A percentile compares a stretch with the other conserved stretches of the same genome.
These are phyloP conservation scores for Plenodomus tracheiphilus DNA, from an alignment of 2,329 filamentous ascomycete genomes.

Conservation along the genomic window DNA sequence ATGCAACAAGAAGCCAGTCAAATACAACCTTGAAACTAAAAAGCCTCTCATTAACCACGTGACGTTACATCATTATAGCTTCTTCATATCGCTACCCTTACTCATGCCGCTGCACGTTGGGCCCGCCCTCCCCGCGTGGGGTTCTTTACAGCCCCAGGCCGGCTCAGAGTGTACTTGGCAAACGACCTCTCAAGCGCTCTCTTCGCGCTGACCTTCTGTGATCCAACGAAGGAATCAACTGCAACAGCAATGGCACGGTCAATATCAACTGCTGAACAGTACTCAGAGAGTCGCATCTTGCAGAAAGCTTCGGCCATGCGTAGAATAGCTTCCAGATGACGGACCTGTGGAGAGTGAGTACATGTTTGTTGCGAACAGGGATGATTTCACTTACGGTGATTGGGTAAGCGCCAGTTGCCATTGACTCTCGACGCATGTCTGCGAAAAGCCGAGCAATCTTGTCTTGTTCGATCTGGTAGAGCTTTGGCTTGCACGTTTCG, in stretches of 20 bases:
- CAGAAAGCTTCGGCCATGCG: constrained; percentile 93
- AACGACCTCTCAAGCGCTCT: constrained; percentile 93
- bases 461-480: constrained; percentile 97
- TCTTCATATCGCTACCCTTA: not conserved
- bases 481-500: constrained; percentile 84
- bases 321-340: constrained; percentile 97
- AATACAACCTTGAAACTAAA: constrained; percentile 2
- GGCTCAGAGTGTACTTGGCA: constrained; percentile 75
- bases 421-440: constrained; percentile 90
- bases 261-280: constrained; percentile 86
- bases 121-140: constrained; percentile 28
- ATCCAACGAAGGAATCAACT: constrained; percentile 92
- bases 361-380: not conserved
- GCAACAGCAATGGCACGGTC: constrained; percentile 97
- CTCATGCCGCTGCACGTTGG: constrained; percentile 34
- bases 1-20: constrained; percentile 5
- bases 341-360: constrained; percentile 64
- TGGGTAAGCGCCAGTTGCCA: constrained; percentile 94
- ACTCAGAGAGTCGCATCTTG: constrained; percentile 97
- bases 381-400: constrained; percentile 74
- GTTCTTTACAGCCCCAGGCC: constrained; percentile 48
- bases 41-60: too few relatives aligned
- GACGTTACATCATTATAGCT: not conserved
- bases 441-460: constrained; percentile 93
- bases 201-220: constrained; percentile 97